Base-by-base conservation (phyloP, 2,329 filamentous ascomycete species). In the Aureobasidium sp. region DNA sequence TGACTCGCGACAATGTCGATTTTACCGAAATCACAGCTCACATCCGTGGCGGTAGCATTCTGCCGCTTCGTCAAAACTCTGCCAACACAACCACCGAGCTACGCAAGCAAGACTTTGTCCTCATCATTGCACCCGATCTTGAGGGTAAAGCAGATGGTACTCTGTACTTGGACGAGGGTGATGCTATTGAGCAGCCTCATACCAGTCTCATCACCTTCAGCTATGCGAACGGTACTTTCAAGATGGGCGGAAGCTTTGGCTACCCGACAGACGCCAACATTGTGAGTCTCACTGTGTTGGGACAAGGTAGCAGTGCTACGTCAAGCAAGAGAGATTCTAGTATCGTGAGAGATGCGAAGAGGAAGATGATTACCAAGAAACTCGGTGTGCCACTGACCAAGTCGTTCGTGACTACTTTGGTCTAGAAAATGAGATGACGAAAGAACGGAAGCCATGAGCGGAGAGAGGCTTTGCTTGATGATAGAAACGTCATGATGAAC, bases 161-260 rank as follows among this genome's bases (percentile, higher is more conserved):
- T 55, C 76, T 94, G 61, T 94, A 92, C 71, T 75, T 94, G 5
- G 90, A 94, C 66, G 90, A 95, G 64, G 90, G 90, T 8, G 84
- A 85, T 62, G 85, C 81, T 30, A 67, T 92, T 54, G 75, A 82
- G 63, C 88, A 89, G 72, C 64, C 74, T 3, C 71, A 67, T 0
- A 82, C 79, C n/a, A 83, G 80, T 7, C 75, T 82, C 60, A 78
- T 91, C 58, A 72, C 75, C 14, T 89, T 92, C 66, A 67, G 70
- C 9, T 92, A 84, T 69, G 45, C 47, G 45, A 70, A 78, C 3
- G 81, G 82, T 37, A 74, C 75, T 61, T 77, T 89, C 29, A 74
- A 66, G 3, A 64, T 64, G 61, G 61, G 59, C 16, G 63, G 63
- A 7, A 55, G 27, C 13, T 64, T 64, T 36, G 61, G 59, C 27